These are phyloP conservation scores for Podosphaera leucotricha DNA, from an alignment of 2,329 filamentous ascomycete species.

Conservation along the genomic window DNA sequence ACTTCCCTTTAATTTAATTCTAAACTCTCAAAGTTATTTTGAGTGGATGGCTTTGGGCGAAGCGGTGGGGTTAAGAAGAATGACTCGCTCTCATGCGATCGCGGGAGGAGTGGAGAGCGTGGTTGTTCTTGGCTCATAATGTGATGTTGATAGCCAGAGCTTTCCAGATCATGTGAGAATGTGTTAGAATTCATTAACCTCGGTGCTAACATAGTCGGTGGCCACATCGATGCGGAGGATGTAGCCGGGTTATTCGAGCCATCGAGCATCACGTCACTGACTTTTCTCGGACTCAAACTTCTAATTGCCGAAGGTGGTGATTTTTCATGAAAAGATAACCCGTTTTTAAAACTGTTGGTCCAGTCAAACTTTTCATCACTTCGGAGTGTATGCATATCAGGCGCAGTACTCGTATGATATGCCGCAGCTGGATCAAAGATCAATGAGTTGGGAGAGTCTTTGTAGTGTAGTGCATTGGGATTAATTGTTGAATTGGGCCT, in stretches of 20 bases:
- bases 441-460: conserved; percentile 47
- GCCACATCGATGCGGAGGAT: conserved; percentile 41
- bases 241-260: conserved; percentile 42
- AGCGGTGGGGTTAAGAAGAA: conserved; percentile 62
- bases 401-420: conserved; percentile 28
- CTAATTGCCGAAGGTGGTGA: conserved; percentile 94
- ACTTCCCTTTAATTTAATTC: too few species aligned
- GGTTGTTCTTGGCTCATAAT: conserved; percentile 50
- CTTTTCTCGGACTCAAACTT: conserved; percentile 74
- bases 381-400: conserved; percentile 32
- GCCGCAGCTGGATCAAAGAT: conserved; percentile 37
- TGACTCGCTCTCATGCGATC: conserved; percentile 45
- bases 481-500: conserved; percentile 46
- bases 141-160: conserved; percentile 54
- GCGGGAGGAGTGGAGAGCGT: conserved; percentile 49
- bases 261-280: conserved; percentile 81
- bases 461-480: conserved; percentile 60
- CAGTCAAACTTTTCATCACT: conserved; percentile 68
- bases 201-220: conserved; percentile 43
- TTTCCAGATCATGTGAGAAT: conserved; percentile 53
- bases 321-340: conserved; percentile 55
- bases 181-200: conserved; percentile 39
- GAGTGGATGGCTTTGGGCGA: conserved; percentile 17
- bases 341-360: conserved; percentile 60
- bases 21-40: neutral